Base-by-base conservation (phyloP, 192 early-diverging fungal species). In the Entophlyctis luteolus region DNA sequence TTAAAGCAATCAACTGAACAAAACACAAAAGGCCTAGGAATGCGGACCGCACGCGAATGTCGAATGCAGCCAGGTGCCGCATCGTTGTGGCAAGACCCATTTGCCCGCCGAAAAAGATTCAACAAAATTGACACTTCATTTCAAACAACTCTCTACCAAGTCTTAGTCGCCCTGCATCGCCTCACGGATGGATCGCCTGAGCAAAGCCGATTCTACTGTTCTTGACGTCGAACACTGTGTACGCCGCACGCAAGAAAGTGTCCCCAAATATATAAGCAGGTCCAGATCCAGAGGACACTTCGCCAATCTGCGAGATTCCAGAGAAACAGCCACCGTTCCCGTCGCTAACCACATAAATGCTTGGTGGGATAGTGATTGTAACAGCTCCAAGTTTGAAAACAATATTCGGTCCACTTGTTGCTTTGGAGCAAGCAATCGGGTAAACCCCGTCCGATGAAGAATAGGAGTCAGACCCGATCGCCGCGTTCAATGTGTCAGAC, bases 211-310 rank as follows among this genome's bases (percentile, higher is more conserved):
- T 3, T 0, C 68, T 22, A 16, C 25, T 32, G 48, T 76, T 76
- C 32, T 58, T 50, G 36, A 71, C 60, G 53, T 77, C 76, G 60
- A 68, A 77, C 49, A 77, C 71, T 28, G 53, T 79, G 62, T 77
- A 77, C 31, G 67, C 74, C 4, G 48, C 45, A 3, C 76, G 32
- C 22, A 72, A 31, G 38, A 71, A 77, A 29, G 58, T 57, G 45
- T 75, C 69, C 2, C 76, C 76, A 67, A 77, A 68, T 39, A 76
- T 78, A 27, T 35, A 57, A 34, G 10, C 32, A 10, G n/a, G 8
- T 6, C 18, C 12, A 31, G 39, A 18, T 20, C 32, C 66, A 32
- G 8, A 14, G 3, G 31, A 36, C n/a, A 27, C 12, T 34, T 23
- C 22, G 10, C 59, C 27, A 18, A 36, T 72, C 10, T 35, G n/a